These are phyloP conservation scores for Phialophora expanda DNA, from an alignment of 2,329 filamentous ascomycete genomes.

Conservation along the genomic window DNA sequence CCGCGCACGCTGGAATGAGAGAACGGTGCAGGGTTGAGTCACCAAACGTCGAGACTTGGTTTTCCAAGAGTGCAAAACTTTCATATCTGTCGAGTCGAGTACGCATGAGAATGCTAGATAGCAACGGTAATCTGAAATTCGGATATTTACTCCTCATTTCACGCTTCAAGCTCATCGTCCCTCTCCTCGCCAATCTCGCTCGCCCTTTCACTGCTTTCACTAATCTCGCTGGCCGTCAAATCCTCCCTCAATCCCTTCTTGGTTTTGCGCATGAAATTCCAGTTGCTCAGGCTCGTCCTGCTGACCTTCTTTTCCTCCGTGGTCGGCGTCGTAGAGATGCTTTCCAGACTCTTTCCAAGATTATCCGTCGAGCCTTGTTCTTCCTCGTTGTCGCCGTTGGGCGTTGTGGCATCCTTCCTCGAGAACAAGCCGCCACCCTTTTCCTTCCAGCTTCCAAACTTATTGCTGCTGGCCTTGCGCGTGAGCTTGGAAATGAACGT, in stretches of 20 bases:
- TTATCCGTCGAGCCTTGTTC: conserved; percentile 46
- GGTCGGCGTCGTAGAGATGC: conserved; percentile 34
- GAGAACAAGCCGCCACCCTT: conserved; percentile 51
- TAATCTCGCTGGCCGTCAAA: conserved; percentile 41
- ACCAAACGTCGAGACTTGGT: not conserved
- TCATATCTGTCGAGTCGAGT: not conserved
- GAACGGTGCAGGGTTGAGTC: not conserved
- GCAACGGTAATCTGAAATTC: not conserved
- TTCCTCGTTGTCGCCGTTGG: conserved; percentile 51
- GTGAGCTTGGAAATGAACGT: conserved; percentile 59
- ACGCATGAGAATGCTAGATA: not conserved
- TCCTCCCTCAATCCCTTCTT: conserved; percentile 39
- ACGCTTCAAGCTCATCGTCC: conserved; percentile 45
- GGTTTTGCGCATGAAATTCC: conserved; percentile 54
- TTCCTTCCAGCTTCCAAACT: conserved; percentile 58
- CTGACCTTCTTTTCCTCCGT: conserved; percentile 51
- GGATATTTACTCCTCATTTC: conserved; percentile 1
- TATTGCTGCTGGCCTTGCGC: conserved; percentile 57
- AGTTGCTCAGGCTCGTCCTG: conserved; percentile 51
- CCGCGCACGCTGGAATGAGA: not conserved
- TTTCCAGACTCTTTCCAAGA: conserved; percentile 40
- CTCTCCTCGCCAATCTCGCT: conserved; percentile 53
- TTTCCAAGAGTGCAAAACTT: not conserved
- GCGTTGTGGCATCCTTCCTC: conserved; percentile 51
- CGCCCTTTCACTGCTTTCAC: conserved; percentile 51